Conservation (phyloP, 257 asterid species). For the Anisodus tanguticus region DNA sequence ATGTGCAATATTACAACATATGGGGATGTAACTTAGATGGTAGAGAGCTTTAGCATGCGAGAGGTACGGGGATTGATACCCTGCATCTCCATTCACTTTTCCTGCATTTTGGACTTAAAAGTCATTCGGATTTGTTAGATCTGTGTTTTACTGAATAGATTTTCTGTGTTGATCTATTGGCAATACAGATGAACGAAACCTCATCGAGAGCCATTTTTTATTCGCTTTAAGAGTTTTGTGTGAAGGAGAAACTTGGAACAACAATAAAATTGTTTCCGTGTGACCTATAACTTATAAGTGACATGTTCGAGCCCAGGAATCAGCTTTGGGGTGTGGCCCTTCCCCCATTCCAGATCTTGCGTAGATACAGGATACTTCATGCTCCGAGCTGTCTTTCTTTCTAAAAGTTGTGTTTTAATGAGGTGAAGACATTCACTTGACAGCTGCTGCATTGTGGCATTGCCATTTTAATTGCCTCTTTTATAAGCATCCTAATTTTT, state of each 20-base stretch:
- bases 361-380: no score
- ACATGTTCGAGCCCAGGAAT: background rate
- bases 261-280: background rate
- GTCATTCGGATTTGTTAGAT: background rate
- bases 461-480: no score
- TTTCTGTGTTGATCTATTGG: constrained; percentile 65
- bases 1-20: no score
- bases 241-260: no score
- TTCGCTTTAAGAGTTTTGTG: constrained; percentile 67
- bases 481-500: no score
- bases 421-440: constrained; percentile 45
- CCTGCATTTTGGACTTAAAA: no score
- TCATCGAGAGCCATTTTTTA: constrained; percentile 86
- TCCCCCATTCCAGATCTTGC: no score
- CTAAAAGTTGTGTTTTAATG: constrained; percentile 49
- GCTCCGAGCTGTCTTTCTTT: no score
- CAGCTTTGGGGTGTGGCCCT: background rate
- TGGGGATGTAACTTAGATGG: constrained; percentile 76
- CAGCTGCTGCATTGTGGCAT: no score
- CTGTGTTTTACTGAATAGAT: constrained; percentile 40
- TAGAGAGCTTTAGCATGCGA: constrained; percentile 64
- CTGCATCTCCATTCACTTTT: constrained; percentile 47
- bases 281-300: background rate
- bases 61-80: constrained; percentile 58
- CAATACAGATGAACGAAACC: constrained; percentile 71